Base-by-base conservation (phyloP, 1,139 yeast species). In the Eremothecium gossypii region DNA sequence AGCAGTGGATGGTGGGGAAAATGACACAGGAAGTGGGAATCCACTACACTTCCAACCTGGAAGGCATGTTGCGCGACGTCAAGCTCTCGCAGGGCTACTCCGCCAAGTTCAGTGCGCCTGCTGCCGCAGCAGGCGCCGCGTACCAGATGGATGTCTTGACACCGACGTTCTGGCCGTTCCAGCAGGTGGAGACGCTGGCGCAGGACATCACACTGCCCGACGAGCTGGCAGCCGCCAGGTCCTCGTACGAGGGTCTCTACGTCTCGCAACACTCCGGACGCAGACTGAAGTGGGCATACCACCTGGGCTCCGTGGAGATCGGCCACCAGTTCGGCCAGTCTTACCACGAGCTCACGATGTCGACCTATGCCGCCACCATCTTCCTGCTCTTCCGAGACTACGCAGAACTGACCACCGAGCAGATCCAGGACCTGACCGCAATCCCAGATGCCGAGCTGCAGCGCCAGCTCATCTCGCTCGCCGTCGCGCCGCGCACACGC, bases 11-110 rank as follows among this genome's bases (percentile, higher is more conserved):
- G 60, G 76, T 91, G 30, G 71, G 83, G 1, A 79, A 76, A 56
- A 68, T 89, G 40, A 77, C 83, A 50, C 79, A 78, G 53, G 95
- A 85, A 56, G 73, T 83, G 54, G 96, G 96, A 0, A 71, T 85
- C 2, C 74, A 89, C 0, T 83, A 85, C 43, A 78, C 95, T 2
- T 75, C 83, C 2, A 83, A 83, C 54, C 71, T 89, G 35, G 91
- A 86, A 56, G 87, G 86, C 41, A 91, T 91, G 98, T 79, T 87
- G 54, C 75, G 77, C 52, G 97, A 91, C 58, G 79, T 89, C 49
- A 76, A 76, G 49, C 68, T 78, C 13, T 74, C 83, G 30, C 51
- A 60, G 7, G 81, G 73, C 17, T 83, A 82, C 73, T 61, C 65
- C 14, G 47, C 51, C 26, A 56, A 53, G 33, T 44, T 42, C 30